These are phyloP conservation scores for Aspergillus pseudoviridinutans DNA, from an alignment of 2,329 filamentous ascomycete species.

Conservation along the genomic window DNA sequence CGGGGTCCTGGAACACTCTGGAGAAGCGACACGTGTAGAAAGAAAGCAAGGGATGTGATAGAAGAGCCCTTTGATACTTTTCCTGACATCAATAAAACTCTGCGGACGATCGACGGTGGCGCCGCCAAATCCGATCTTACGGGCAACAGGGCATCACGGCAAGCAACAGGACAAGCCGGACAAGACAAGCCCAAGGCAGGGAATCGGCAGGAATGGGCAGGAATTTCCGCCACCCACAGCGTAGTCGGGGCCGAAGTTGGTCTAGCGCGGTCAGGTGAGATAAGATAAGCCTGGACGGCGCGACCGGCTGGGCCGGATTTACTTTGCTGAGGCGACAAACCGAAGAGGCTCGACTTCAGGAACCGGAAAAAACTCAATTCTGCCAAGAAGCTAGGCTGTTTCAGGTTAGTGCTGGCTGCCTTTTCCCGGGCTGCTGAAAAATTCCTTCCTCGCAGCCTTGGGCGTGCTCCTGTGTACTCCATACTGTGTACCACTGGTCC, in stretches of 20 bases:
- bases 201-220: neutral
- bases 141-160: neutral
- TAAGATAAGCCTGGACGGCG: neutral
- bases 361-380: neutral
- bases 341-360: neutral
- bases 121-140: neutral
- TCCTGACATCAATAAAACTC: too few relatives aligned
- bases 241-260: neutral
- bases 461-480: too few relatives aligned
- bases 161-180: neutral
- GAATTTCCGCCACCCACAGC: neutral
- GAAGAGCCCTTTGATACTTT: neutral
- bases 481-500: too few relatives aligned
- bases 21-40: neutral
- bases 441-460: too few relatives aligned
- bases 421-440: too few relatives aligned
- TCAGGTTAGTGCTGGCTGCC: neutral
- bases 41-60: neutral
- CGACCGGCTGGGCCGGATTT: neutral
- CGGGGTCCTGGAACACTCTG: neutral
- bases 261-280: neutral
- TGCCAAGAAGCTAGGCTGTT: neutral
- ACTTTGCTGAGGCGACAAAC: neutral
- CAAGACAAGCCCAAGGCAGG: neutral
- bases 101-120: neutral